These are phyloP conservation scores for Amesomyces nigricolor DNA, from an alignment of 2,329 filamentous ascomycete genomes.

Conservation along the genomic window DNA sequence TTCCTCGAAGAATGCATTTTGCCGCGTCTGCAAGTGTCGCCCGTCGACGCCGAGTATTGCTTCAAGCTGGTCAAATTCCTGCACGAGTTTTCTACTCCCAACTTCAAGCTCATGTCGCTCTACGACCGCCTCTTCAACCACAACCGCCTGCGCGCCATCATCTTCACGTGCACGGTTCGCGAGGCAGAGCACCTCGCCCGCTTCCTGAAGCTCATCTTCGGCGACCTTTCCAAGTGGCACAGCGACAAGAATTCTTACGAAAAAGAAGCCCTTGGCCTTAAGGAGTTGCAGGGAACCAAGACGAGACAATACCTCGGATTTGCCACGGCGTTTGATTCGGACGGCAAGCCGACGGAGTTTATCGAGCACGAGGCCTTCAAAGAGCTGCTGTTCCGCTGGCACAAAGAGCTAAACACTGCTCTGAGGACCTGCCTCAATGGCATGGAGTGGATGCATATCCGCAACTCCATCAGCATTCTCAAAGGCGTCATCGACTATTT, in stretches of 20 bases:
- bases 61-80: constrained; percentile 83
- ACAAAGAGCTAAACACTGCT: constrained; percentile 72
- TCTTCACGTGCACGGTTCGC: constrained; percentile 83
- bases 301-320: constrained; percentile 66
- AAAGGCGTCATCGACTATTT: constrained; percentile 77
- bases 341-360: constrained; percentile 64
- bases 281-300: constrained; percentile 32
- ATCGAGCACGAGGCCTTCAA: constrained; percentile 84
- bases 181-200: constrained; percentile 92
- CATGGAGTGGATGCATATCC: constrained; percentile 94
- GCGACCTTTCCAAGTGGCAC: constrained; percentile 81
- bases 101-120: constrained; percentile 79
- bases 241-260: constrained; percentile 69
- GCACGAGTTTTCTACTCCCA: constrained; percentile 75
- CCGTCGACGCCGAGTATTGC: constrained; percentile 81
- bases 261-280: constrained; percentile 66
- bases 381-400: constrained; percentile 82
- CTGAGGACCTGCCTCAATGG: constrained; percentile 76
- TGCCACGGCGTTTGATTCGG: constrained; percentile 63
- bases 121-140: constrained; percentile 80
- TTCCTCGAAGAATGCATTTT: constrained; percentile 87
- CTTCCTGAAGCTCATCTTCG: constrained; percentile 76
- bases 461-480: constrained; percentile 87
- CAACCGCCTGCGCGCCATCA: constrained; percentile 71
- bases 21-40: constrained; percentile 78